Percentiles rank a stretch among this genome's conserved stretches.
Conservation (phyloP, 164 flowering plant species). For the Aristolochia fimbriata region DNA sequence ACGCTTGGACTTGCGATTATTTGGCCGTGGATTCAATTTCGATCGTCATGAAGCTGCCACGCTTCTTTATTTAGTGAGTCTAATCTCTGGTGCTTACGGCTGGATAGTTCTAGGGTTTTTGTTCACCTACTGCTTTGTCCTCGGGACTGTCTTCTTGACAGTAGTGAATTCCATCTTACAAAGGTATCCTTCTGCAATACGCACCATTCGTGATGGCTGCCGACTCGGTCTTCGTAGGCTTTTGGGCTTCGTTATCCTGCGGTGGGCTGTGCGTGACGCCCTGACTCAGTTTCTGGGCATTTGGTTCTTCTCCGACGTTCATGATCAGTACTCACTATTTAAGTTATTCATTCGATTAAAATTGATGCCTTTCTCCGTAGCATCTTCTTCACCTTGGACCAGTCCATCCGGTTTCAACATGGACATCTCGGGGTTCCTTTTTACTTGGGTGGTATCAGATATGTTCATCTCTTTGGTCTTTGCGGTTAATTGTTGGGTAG, state of each 20-base stretch:
- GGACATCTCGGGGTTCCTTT: conserved; percentile 60
- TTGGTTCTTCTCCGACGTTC: conserved; percentile 83
- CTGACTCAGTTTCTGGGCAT: conserved; percentile 79
- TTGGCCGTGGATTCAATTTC: conserved; percentile 50
- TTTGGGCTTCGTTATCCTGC: conserved; percentile 73
- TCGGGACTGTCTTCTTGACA: conserved; percentile 56
- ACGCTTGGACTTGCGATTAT: conserved; percentile 32
- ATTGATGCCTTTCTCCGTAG: conserved; percentile 81
- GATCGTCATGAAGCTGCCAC: conserved; percentile 58
- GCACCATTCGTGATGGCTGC: conserved; percentile 56
- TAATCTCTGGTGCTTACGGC: conserved; percentile 69
- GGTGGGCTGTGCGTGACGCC: conserved; percentile 95
- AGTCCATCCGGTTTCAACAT: conserved; percentile 31
- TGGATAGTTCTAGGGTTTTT: conserved; percentile 87
- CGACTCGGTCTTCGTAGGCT: conserved; percentile 60
- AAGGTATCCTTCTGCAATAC: conserved; percentile 28
- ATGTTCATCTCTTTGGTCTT: conserved; percentile 49
- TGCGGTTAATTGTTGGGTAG: conserved; percentile 84
- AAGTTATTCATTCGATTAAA: conserved; percentile 81
- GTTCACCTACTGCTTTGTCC: conserved; percentile 61
- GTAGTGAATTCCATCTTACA: conserved; percentile 56
- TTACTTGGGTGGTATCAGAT: conserved; percentile 66
- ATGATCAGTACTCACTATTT: conserved; percentile 76
- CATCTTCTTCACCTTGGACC: conserved; percentile 42
- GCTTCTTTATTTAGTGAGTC: conserved; percentile 56